Percentiles rank a stretch among this genome's conserved stretches.
Conservation (phyloP, 1,284 basidiomycete species). For the Ceratobasidium sp. region DNA sequence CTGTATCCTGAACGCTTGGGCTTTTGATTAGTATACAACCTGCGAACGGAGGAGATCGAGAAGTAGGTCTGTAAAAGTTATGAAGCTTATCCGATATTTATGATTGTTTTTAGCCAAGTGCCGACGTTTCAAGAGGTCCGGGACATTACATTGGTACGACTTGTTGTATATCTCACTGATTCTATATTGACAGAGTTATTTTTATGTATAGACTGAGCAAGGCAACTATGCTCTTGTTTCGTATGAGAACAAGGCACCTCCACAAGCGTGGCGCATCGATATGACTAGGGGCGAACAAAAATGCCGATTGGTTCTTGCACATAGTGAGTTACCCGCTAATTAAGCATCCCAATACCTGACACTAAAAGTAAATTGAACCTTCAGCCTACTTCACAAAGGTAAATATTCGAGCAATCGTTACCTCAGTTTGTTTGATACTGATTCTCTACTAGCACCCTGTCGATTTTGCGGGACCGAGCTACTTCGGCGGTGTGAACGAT, state of each 20-base stretch:
- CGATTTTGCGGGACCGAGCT: constrained; percentile 15
- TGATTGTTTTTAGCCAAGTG: constrained; percentile 66
- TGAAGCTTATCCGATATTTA: not conserved
- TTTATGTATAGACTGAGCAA: constrained; percentile 51
- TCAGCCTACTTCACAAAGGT: constrained; percentile 24
- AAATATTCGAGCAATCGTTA: not conserved
- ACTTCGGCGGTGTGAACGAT: constrained; percentile 26
- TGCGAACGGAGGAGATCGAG: constrained; percentile 72
- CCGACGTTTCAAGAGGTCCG: constrained; percentile 82
- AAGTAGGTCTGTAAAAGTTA: constrained; percentile 63
- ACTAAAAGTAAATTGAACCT: not conserved
- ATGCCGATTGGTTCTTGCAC: not conserved
- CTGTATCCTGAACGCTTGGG: not conserved
- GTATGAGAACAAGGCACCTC: constrained; percentile 81
- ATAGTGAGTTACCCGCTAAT: not conserved
- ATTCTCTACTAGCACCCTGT: not conserved
- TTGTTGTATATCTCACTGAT: constrained; percentile 56
- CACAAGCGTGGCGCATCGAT: constrained; percentile 83
- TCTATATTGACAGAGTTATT: constrained; percentile 54
- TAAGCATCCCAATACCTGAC: not conserved
- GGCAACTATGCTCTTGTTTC: constrained; percentile 72
- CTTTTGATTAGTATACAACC: constrained; percentile 72
- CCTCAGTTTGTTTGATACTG: not conserved
- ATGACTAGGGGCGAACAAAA: constrained; percentile 62
- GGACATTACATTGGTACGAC: constrained; percentile 74